Base-by-base conservation (phyloP, 768 basidiomycete genomes). In the Lactarius akahatsu region DNA sequence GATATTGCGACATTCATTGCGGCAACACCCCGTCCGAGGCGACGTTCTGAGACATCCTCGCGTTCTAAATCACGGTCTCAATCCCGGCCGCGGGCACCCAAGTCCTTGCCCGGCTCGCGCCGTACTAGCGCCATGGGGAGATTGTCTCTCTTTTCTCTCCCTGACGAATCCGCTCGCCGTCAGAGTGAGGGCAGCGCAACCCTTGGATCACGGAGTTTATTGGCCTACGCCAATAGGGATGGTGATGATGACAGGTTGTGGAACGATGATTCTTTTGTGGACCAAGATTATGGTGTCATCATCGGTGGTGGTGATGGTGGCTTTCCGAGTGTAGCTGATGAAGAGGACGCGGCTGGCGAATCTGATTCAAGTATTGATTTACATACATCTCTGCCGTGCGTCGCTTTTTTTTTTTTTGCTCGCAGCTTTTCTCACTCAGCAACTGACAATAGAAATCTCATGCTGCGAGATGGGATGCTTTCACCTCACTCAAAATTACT, bases 401-500 rank as follows among this genome's bases (percentile, higher is more conserved):
- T 77, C 34, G 47, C 15, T 11, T 52, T 58, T 28, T 55, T 23
- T 7, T 40, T n/a, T n/a, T 6, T 13, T 30, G n/a, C 30, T 26
- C 10, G 20, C 16, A 18, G 5, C 57, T 63, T 59, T 20, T 18
- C 20, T 32, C 20, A 15, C 20, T 63, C n/a, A n/a, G 40, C 30
- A n/a, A n/a, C n/a, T 20, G 18, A 26, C 15, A 8, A 28, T 30
- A 79, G 79, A 45, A 76, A 76, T 57, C 72, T 80, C 23, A 79
- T 80, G 78, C 71, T 80, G 20, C 73, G 75, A 20, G 75, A 77
- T 43, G 79, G 79, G 23, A 69, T 80, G 69, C 72, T 80, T 45
- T 79, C 78, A 0, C 78, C 79, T 5, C 66, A 76, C 55, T 80
- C 79, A n/a, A 80, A 80, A 59, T 64, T 79, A 28, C 73, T 80